Conservation (phyloP, 495 filamentous ascomycete genomes). For the Hypoxylon subgilvum region DNA sequence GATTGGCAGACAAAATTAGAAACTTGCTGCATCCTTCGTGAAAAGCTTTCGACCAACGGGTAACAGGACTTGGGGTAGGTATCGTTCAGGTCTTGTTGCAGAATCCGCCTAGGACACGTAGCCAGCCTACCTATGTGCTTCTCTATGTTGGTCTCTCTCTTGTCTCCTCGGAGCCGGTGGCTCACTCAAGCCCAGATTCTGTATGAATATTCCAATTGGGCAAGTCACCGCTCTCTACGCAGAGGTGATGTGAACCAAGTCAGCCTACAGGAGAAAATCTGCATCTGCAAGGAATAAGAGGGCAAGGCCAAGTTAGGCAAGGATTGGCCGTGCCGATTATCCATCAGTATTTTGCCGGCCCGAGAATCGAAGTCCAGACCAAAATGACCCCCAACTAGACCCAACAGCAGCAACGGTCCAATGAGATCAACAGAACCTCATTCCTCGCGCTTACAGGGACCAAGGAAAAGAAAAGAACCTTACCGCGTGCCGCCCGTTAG, state of each 20-base stretch:
- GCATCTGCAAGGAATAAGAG: slow-evolving; percentile 29
- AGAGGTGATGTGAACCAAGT: slow-evolving; percentile 5
- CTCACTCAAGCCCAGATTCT: too few relatives aligned
- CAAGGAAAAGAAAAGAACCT: slow-evolving; percentile 22
- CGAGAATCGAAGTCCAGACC: slow-evolving; percentile 32
- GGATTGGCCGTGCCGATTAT: slow-evolving; percentile 22
- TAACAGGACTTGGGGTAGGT: not conserved
- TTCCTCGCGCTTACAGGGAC: slow-evolving; percentile 22
- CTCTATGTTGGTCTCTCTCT: not conserved
- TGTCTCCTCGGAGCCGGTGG: too few relatives aligned
- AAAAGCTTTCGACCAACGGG: slow-evolving; percentile 19
- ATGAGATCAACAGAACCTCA: slow-evolving; percentile 11
- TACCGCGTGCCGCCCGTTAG: slow-evolving; percentile 17
- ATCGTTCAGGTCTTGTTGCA: slow-evolving; percentile 19
- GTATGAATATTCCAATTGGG: slow-evolving; percentile 13
- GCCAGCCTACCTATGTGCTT: too few relatives aligned
- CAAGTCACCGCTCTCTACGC: slow-evolving; percentile 6
- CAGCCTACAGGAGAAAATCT: slow-evolving; percentile 3
- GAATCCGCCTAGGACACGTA: slow-evolving; percentile 13
- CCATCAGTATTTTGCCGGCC: slow-evolving; percentile 15
- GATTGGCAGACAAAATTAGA: slow-evolving; percentile 9
- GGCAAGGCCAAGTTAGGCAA: slow-evolving; percentile 15
- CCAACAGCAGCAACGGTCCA: slow-evolving; percentile 23
- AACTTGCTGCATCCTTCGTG: slow-evolving; percentile 5
- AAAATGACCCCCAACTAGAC: slow-evolving; percentile 17